Evolutionary conservation across 192 early-diverging fungal species (phyloP).

Genomic region (Phlyctochytrium bullatum): DNA sequence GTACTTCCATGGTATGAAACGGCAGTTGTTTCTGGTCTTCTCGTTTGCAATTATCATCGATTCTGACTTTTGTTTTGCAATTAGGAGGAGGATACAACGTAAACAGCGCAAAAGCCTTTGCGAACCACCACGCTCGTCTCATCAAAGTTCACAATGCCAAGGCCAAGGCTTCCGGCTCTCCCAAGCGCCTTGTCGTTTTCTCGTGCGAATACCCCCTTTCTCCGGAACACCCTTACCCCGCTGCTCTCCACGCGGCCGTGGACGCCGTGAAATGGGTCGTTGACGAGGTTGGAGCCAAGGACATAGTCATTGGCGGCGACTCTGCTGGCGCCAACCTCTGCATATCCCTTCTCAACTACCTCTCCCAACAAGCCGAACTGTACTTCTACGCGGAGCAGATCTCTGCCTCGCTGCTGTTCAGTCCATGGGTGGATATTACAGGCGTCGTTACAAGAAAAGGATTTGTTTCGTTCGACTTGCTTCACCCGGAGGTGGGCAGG

Average conservation of each 20-base stretch:
- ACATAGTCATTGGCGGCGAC: conserved; percentile 34
- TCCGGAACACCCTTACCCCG: conserved; percentile 21
- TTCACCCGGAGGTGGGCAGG: not conserved
- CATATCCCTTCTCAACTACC: conserved; percentile 18
- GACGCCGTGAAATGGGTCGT: conserved; percentile 25
- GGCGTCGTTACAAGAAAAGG: not conserved
- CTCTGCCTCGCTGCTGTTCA: conserved; percentile 9
- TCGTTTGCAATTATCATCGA: not conserved
- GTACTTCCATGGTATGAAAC: conserved; percentile 2
- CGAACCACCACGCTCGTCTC: not conserved
- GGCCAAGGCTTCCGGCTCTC: not conserved
- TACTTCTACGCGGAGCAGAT: not conserved
- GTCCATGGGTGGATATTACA: conserved; percentile 29
- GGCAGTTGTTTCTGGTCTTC: not conserved
- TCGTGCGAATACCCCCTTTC: conserved; percentile 30
- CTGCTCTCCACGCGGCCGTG: conserved; percentile 14
- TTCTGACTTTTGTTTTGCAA: no score
- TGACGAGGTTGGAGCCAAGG: conserved; percentile 6
- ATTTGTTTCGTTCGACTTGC: not conserved
- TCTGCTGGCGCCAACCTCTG: conserved; percentile 30
- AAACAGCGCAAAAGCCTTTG: not conserved
- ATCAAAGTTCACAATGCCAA: conserved; percentile 10
- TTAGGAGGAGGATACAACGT: conserved; percentile 13
- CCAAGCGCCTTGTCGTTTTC: conserved; percentile 17
- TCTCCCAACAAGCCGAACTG: not conserved